Evolutionary conservation across 73 alveolate species (phyloP).

Genomic region (Uronychia setigera): DNA sequence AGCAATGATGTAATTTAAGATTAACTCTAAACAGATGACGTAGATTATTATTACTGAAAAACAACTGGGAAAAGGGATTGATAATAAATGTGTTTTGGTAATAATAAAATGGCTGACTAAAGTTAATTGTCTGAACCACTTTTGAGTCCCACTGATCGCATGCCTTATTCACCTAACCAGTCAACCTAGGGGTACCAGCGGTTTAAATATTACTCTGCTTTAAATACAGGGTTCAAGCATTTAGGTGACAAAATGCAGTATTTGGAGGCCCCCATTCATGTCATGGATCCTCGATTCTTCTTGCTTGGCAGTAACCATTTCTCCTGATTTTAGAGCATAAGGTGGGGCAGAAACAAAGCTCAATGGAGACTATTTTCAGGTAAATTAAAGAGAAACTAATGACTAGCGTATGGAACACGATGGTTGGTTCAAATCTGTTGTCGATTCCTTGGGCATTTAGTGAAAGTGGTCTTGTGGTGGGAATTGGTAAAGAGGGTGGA

Average conservation of each 20-base stretch:
- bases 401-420: slow-evolving; percentile 77
- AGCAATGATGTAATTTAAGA: too few species aligned
- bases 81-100: too few species aligned
- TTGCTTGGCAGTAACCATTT: background rate
- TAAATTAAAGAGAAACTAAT: background rate
- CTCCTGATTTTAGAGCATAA: background rate
- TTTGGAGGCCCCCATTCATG: slow-evolving; percentile 24
- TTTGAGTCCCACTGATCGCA: too few species aligned
- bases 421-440: slow-evolving; percentile 84
- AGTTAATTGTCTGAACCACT: too few species aligned
- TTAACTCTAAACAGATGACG: too few species aligned
- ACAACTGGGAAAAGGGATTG: too few species aligned
- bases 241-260: slow-evolving; percentile 2
- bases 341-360: slow-evolving; percentile 28
- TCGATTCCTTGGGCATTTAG: slow-evolving; percentile 79
- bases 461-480: slow-evolving; percentile 74
- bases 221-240: slow-evolving; percentile 29
- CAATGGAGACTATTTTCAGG: slow-evolving; percentile 66
- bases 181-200: too few species aligned
- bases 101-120: too few species aligned
- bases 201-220: slow-evolving; percentile 42
- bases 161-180: too few species aligned
- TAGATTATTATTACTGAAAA: too few species aligned
- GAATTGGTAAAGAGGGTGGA: slow-evolving; percentile 19
- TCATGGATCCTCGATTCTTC: slow-evolving; percentile 17